Conservation (phyloP, 2,329 filamentous ascomycete genomes). For the Pezicula carpinea region DNA sequence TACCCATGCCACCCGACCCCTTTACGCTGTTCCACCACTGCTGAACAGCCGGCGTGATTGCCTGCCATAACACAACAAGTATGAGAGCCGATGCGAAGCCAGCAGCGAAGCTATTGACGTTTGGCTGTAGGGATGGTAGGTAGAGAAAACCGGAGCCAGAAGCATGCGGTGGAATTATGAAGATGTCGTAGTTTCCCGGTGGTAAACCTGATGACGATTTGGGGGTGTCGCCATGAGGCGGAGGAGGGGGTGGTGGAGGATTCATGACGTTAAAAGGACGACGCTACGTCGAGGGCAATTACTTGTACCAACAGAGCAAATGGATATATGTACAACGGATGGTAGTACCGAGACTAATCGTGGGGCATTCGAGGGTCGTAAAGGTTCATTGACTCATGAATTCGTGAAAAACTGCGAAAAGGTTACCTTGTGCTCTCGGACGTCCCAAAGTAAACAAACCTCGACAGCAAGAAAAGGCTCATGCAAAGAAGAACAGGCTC, state of each 20-base stretch:
- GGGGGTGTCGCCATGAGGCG: conserved; percentile 78
- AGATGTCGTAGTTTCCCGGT: conserved; percentile 92
- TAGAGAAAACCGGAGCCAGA: conserved; percentile 88
- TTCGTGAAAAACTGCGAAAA: too few relatives aligned
- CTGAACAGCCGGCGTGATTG: conserved; percentile 67
- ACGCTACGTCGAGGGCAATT: too few relatives aligned
- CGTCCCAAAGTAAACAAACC: neutral
- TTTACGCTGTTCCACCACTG: conserved; percentile 69
- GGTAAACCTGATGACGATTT: conserved; percentile 68
- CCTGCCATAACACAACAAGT: conserved; percentile 66
- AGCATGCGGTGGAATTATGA: conserved; percentile 90
- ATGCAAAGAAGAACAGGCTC: neutral
- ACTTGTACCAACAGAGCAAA: too few relatives aligned
- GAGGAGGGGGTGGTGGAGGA: conserved; percentile 72
- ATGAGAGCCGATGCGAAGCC: conserved; percentile 76
- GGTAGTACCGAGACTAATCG: too few relatives aligned
- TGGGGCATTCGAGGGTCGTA: too few relatives aligned
- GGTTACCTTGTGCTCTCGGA: neutral
- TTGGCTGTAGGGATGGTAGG: conserved; percentile 81
- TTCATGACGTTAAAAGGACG: conserved; percentile 12
- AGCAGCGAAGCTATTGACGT: conserved; percentile 86
- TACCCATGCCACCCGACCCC: conserved; percentile 67
- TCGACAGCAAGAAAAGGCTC: neutral
- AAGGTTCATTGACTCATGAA: too few relatives aligned
- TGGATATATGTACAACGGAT: too few relatives aligned